These are phyloP conservation scores for Candida freyschussii DNA, from an alignment of 1,139 yeast genomes.

Conservation along the genomic window DNA sequence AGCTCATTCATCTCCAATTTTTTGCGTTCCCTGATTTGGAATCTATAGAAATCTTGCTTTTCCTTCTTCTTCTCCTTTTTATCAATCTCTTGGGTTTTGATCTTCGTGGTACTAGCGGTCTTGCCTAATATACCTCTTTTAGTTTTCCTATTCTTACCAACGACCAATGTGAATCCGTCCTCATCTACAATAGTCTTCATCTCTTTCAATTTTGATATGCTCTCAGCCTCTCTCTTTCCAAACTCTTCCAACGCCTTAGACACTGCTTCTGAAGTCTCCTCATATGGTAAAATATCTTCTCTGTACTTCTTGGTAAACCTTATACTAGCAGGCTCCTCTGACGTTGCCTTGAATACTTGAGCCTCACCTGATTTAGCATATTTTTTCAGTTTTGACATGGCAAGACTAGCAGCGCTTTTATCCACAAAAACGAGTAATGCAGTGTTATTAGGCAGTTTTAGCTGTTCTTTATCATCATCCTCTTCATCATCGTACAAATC, in stretches of 20 bases:
- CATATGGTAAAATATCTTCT: constrained; percentile 24
- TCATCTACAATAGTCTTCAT: constrained; percentile 71
- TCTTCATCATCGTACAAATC: constrained; percentile 42
- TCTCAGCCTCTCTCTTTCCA: constrained; percentile 65
- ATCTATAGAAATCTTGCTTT: constrained; percentile 88
- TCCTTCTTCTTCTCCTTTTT: constrained; percentile 69
- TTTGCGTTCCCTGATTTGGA: constrained; percentile 91
- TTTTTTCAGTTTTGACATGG: constrained; percentile 57
- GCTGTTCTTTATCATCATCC: constrained; percentile 30
- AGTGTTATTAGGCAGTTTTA: constrained; percentile 63
- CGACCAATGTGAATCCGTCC: constrained; percentile 90
- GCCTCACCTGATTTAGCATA: constrained; percentile 29
- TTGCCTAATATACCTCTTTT: constrained; percentile 60
- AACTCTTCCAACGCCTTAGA: constrained; percentile 61
- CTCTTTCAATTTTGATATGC: constrained; percentile 51
- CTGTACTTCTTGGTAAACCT: constrained; percentile 29
- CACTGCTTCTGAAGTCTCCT: constrained; percentile 45
- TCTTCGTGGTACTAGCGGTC: constrained; percentile 37
- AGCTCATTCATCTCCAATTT: constrained; percentile 89
- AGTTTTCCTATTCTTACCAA: constrained; percentile 79
- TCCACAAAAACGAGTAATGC: constrained; percentile 76
- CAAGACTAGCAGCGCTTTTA: constrained; percentile 63
- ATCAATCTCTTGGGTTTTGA: constrained; percentile 25
- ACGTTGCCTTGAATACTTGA: constrained; percentile 28
- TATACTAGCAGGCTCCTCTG: constrained; percentile 26